phyloP scores from a whole-genome alignment of 2,329 filamentous ascomycete genomes.

The Alternaria arborescens region DNA sequence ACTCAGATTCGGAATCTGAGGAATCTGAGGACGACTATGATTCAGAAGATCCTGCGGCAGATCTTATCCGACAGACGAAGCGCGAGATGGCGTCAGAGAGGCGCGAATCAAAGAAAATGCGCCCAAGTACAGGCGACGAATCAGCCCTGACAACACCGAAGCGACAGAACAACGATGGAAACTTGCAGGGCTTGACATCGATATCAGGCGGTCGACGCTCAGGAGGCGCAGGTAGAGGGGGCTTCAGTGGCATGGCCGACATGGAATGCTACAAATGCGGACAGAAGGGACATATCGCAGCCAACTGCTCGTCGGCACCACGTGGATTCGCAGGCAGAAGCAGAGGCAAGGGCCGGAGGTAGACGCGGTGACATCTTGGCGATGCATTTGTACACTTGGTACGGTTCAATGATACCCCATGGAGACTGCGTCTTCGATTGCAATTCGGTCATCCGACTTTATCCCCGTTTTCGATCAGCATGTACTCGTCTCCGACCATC shows the following conservation, averaged over 20 bases:
- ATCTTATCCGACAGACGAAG: slow-evolving; percentile 56
- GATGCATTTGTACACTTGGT: slow-evolving; percentile 11
- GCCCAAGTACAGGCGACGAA: slow-evolving; percentile 58
- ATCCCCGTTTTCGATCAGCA: slow-evolving; percentile 46
- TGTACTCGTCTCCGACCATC: slow-evolving; percentile 58
- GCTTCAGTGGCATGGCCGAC: slow-evolving; percentile 38
- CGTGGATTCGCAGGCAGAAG: slow-evolving; percentile 37
- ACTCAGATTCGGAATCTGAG: slow-evolving; percentile 35
- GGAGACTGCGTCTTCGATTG: slow-evolving; percentile 15
- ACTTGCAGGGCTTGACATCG: slow-evolving; percentile 69
- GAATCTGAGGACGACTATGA: slow-evolving; percentile 52
- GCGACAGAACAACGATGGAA: slow-evolving; percentile 69
- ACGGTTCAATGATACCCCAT: slow-evolving; percentile 28
- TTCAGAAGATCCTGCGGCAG: slow-evolving; percentile 55
- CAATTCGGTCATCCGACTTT: slow-evolving; percentile 10
- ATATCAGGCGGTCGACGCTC: slow-evolving; percentile 62
- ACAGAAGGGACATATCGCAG: slow-evolving; percentile 66
- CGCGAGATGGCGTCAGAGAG: slow-evolving; percentile 55
- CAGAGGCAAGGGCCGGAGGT: slow-evolving; percentile 35
- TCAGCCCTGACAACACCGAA: slow-evolving; percentile 64
- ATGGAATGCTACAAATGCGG: slow-evolving; percentile 69
- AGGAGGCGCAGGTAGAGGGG: slow-evolving; percentile 14
- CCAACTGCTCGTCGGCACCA: slow-evolving; percentile 57
- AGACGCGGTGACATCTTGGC: slow-evolving; percentile 6
- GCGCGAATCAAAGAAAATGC: slow-evolving; percentile 56